Conservation (phyloP, 169 alveolate genomes). For the Plasmodium berghei region DNA sequence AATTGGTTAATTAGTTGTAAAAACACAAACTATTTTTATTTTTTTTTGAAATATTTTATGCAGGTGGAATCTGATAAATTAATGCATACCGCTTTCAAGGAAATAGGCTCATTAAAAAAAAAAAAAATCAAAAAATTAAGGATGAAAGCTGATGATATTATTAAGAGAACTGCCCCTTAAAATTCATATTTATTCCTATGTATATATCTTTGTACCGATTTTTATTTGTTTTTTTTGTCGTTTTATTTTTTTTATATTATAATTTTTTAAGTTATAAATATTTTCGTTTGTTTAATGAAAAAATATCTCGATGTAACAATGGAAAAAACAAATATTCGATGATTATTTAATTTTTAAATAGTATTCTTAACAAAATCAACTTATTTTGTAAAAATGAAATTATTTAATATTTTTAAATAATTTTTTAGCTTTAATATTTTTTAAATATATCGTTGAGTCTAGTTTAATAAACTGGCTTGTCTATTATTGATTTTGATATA, state of each 20-base stretch:
- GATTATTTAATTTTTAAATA: not conserved
- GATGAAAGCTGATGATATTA: slow-evolving; percentile 75
- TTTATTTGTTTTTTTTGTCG: slow-evolving; percentile 1
- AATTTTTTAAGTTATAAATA: slow-evolving; percentile 54
- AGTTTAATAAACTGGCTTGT: too few relatives aligned
- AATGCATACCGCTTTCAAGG: slow-evolving; percentile 83
- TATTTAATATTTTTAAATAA: too few relatives aligned
- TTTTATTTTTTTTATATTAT: slow-evolving; percentile 21
- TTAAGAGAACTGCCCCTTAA: slow-evolving; percentile 33
- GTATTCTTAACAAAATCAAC: not conserved
- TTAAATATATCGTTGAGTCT: too few relatives aligned
- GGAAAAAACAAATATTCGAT: not conserved
- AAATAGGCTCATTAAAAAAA: slow-evolving; percentile 80
- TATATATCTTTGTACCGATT: not conserved
- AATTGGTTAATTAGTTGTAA: not conserved
- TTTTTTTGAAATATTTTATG: not conserved
- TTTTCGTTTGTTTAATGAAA: slow-evolving; percentile 33
- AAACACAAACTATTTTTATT: not conserved
- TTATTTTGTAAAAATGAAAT: not conserved
- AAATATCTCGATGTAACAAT: not conserved
- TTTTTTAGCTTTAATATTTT: too few relatives aligned
- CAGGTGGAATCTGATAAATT: slow-evolving; percentile 84
- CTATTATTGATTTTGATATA: too few relatives aligned
- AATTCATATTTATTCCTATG: not conserved
- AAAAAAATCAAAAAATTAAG: slow-evolving; percentile 82